Evolutionary conservation across 768 basidiomycete genomes (phyloP).

Genomic region (Tricholomella constricta): DNA sequence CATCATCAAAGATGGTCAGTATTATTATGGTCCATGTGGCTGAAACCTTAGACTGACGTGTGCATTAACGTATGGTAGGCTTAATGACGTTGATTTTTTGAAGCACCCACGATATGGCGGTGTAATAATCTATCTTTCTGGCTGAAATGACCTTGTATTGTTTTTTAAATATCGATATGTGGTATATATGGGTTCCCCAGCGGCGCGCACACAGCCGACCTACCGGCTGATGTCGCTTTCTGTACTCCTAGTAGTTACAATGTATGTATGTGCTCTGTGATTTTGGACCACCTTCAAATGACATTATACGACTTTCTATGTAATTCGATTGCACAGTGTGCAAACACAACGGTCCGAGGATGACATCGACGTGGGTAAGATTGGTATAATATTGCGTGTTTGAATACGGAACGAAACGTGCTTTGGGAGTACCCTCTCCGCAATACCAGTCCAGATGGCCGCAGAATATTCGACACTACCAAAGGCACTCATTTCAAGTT

Average conservation of each 20-base stretch:
- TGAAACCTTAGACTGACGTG: not conserved
- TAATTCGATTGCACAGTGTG: no score
- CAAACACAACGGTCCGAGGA: no score
- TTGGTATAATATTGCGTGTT: not conserved
- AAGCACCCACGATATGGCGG: not conserved
- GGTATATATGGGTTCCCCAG: not conserved
- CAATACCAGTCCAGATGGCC: conserved; percentile 44
- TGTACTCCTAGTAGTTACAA: not conserved
- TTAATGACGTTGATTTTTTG: not conserved
- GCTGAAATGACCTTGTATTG: not conserved
- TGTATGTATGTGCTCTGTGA: not conserved
- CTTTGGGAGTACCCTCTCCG: conserved; percentile 5
- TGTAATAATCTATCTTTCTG: not conserved
- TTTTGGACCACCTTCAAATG: not conserved
- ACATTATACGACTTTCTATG: no score
- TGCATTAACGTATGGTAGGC: not conserved
- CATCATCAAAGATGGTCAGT: conserved; percentile 23
- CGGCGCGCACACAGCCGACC: no score
- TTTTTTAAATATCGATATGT: not conserved
- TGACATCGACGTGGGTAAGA: no score
- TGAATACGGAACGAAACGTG: conserved; percentile 10
- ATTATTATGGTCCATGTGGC: not conserved
- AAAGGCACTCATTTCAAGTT: conserved; percentile 32
- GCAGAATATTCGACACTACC: conserved; percentile 57
- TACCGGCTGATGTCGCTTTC: not conserved